Percentiles rank a stretch among this genome's conserved stretches.
Conservation (phyloP, 345 rosid genomes). For the Carallia pectinifolia region DNA sequence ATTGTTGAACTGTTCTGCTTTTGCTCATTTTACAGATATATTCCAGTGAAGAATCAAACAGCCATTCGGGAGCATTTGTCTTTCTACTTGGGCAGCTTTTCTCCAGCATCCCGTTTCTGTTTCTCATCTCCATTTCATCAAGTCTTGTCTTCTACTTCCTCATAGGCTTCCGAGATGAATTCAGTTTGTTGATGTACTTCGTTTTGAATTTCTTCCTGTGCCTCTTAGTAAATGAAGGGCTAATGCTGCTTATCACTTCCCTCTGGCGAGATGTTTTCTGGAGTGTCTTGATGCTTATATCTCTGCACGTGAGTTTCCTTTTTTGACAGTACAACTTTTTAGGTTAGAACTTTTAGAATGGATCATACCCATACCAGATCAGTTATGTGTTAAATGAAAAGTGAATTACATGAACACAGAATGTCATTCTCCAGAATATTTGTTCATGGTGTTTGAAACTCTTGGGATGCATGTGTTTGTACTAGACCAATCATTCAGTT, state of each 20-base stretch:
- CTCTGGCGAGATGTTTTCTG: slow-evolving; percentile 77
- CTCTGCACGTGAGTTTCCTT: slow-evolving; percentile 57
- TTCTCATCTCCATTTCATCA: slow-evolving; percentile 93
- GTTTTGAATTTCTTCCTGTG: slow-evolving; percentile 93
- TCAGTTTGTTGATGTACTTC: slow-evolving; percentile 97
- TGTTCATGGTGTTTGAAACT: neutral
- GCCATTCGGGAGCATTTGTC: slow-evolving; percentile 89
- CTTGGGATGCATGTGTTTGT: neutral
- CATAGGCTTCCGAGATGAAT: slow-evolving; percentile 72
- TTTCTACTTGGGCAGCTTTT: slow-evolving; percentile 88
- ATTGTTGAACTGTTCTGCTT: slow-evolving; percentile 5
- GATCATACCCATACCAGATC: too few relatives aligned
- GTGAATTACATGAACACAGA: too few relatives aligned
- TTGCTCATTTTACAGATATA: slow-evolving; percentile 51
- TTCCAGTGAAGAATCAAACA: slow-evolving; percentile 78
- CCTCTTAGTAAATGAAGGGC: slow-evolving; percentile 87
- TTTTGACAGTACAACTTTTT: neutral
- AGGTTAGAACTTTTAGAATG: too few relatives aligned
- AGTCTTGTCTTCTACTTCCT: slow-evolving; percentile 97
- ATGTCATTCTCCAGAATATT: too few relatives aligned
- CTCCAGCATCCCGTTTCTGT: slow-evolving; percentile 93
- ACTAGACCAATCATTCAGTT: neutral
- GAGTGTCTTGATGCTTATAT: slow-evolving; percentile 62
- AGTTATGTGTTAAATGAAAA: too few relatives aligned
- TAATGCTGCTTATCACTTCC: slow-evolving; percentile 63